Evolutionary conservation across 2,329 filamentous ascomycete genomes (phyloP).

Genomic region (Aureobasidium musti): DNA sequence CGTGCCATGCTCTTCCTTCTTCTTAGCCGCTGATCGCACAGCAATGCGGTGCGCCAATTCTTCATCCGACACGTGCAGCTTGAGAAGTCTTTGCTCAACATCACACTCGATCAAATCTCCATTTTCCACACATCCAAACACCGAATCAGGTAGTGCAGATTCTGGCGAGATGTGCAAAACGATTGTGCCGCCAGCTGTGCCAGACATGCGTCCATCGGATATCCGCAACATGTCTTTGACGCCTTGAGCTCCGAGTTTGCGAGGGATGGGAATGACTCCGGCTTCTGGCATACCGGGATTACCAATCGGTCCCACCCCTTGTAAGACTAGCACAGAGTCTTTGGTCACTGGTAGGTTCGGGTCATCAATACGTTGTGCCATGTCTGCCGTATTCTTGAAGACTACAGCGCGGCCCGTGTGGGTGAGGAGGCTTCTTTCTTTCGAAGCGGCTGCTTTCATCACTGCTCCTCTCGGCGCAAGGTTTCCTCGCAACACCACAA

Average conservation of each 20-base stretch:
- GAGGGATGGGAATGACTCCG: conserved; percentile 54
- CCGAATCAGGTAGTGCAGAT: conserved; percentile 50
- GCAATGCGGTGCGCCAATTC: conserved; percentile 46
- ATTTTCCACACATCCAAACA: conserved; percentile 52
- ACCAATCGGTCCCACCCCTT: conserved; percentile 54
- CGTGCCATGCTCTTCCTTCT: conserved; percentile 37
- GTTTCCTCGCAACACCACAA: conserved; percentile 52
- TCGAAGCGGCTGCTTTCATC: conserved; percentile 55
- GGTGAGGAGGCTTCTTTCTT: conserved; percentile 49
- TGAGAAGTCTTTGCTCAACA: conserved; percentile 47
- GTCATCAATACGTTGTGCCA: conserved; percentile 51
- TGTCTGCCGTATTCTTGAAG: conserved; percentile 52
- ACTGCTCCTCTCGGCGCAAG: conserved; percentile 53
- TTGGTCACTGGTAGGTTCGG: conserved; percentile 48
- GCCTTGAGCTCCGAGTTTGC: conserved; percentile 51
- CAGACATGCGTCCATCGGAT: conserved; percentile 58
- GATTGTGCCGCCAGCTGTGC: conserved; percentile 59
- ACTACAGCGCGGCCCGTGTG: conserved; percentile 52
- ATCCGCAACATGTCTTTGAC: conserved; percentile 57
- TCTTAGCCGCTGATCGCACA: conserved; percentile 31
- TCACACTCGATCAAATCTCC: conserved; percentile 54
- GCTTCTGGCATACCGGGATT: conserved; percentile 58
- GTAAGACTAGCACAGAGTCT: conserved; percentile 52
- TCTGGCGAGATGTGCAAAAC: conserved; percentile 58
- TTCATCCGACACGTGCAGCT: conserved; percentile 47